Percentiles rank a stretch among this genome's conserved stretches.
Conservation (phyloP, 176 grass and related monocot genomes). For the Stipa capillata region DNA sequence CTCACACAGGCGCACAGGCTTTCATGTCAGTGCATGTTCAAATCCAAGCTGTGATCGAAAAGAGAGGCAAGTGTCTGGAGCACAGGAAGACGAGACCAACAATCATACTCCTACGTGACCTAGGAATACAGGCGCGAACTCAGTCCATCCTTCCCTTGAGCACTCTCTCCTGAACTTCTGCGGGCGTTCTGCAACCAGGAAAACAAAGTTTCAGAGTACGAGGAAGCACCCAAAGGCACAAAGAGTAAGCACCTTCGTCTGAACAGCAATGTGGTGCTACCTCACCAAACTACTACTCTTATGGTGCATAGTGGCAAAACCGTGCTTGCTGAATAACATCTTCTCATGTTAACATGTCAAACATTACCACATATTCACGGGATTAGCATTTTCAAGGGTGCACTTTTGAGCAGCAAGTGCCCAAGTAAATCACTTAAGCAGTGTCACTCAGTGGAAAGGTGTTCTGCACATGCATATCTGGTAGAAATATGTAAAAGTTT, state of each 20-base stretch:
- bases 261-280: not conserved
- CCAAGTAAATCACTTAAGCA: not conserved
- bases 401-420: not conserved
- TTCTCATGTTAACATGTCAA: too few relatives aligned
- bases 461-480: not conserved
- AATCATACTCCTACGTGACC: not conserved
- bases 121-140: not conserved
- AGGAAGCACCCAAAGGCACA: not conserved
- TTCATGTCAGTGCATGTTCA: not conserved
- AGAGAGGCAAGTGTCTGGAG: not conserved
- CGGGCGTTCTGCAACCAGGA: conserved; percentile 59
- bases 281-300: not conserved
- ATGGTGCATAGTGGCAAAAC: not conserved
- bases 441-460: not conserved
- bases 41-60: not conserved
- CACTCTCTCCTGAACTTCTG: conserved; percentile 75
- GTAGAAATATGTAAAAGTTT: not conserved
- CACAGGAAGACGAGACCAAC: not conserved
- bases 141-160: conserved; percentile 93
- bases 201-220: not conserved
- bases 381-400: not conserved
- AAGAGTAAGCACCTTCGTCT: not conserved
- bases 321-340: not conserved
- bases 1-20: too few relatives aligned
- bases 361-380: not conserved